These are phyloP conservation scores for Geotrichum macrosporum DNA, from an alignment of 1,139 yeast species.

Conservation along the genomic window DNA sequence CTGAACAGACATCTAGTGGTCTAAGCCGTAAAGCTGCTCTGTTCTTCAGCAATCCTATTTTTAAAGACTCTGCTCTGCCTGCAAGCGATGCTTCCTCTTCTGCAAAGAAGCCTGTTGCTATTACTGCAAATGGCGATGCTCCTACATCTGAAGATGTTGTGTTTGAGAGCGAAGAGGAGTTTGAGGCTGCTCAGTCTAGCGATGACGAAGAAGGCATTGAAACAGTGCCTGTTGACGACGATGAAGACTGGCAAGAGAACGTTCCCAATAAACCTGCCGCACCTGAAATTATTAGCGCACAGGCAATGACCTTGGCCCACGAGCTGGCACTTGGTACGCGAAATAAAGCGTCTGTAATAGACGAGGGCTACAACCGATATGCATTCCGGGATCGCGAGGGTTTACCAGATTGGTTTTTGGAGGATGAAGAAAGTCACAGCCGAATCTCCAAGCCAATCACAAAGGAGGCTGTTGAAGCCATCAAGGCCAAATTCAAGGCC, in stretches of 20 bases:
- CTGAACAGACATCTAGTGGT: conserved; percentile 46
- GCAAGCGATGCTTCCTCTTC: too few species aligned
- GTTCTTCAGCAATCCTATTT: conserved; percentile 76
- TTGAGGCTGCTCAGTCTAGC: conserved; percentile 34
- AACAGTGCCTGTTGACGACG: conserved; percentile 32
- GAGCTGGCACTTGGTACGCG: conserved; percentile 87
- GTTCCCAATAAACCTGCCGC: conserved; percentile 42
- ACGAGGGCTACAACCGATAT: conserved; percentile 88
- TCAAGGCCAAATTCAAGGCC: conserved; percentile 83
- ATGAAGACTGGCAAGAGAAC: conserved; percentile 37
- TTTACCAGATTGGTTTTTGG: conserved; percentile 92
- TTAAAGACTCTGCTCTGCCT: conserved; percentile 50
- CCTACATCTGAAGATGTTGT: conserved; percentile 19
- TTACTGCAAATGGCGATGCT: too few species aligned
- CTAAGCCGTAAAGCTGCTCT: conserved; percentile 68
- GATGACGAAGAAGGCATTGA: conserved; percentile 38
- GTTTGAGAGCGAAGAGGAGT: conserved; percentile 32
- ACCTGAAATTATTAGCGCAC: conserved; percentile 81
- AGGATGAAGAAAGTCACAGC: conserved; percentile 83
- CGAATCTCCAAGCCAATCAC: conserved; percentile 88
- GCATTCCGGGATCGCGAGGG: conserved; percentile 89
- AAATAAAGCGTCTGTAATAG: conserved; percentile 74
- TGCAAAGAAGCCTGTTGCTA: too few species aligned
- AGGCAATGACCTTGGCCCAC: conserved; percentile 97
- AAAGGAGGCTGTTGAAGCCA: conserved; percentile 91